phyloP scores from a whole-genome alignment of 208 protist genomes.

The Trichomonas vaginalis region DNA sequence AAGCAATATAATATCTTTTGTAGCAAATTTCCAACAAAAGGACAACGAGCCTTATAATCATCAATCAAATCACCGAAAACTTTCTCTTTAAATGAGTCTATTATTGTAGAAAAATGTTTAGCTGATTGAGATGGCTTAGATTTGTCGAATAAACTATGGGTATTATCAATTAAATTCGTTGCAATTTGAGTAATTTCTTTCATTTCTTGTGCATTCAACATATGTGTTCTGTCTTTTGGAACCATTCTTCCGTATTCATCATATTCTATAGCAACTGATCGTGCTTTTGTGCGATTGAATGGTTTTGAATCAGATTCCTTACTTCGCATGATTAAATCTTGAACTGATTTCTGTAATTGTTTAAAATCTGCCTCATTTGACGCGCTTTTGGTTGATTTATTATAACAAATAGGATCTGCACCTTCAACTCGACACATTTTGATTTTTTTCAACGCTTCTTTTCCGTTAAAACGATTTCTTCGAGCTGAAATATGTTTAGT shows the following conservation, averaged over 20 bases:
- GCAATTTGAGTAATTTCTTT: neutral
- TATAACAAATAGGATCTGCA: neutral
- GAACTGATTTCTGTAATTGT: neutral
- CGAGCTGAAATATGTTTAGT: neutral
- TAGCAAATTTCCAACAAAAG: neutral
- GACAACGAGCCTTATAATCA: neutral
- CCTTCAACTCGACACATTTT: neutral
- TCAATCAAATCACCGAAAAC: neutral
- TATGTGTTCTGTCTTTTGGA: neutral
- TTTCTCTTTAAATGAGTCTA: neutral
- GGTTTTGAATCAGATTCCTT: neutral
- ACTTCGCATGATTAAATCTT: neutral
- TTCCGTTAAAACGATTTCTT: neutral
- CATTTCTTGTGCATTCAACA: neutral
- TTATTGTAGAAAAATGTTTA: neutral
- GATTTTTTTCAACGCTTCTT: neutral
- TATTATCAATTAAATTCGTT: neutral
- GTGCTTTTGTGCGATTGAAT: neutral
- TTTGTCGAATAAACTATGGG: neutral
- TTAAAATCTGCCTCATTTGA: neutral
- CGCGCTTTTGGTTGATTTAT: neutral
- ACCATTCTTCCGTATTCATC: neutral
- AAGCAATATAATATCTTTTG: neutral
- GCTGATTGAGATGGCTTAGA: neutral
- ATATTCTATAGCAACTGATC: neutral